A percentile compares a stretch with the other conserved stretches of the same genome.
These are phyloP conservation scores for Candida khao-thaluensis DNA, from an alignment of 805 yeast species.

Conservation along the genomic window DNA sequence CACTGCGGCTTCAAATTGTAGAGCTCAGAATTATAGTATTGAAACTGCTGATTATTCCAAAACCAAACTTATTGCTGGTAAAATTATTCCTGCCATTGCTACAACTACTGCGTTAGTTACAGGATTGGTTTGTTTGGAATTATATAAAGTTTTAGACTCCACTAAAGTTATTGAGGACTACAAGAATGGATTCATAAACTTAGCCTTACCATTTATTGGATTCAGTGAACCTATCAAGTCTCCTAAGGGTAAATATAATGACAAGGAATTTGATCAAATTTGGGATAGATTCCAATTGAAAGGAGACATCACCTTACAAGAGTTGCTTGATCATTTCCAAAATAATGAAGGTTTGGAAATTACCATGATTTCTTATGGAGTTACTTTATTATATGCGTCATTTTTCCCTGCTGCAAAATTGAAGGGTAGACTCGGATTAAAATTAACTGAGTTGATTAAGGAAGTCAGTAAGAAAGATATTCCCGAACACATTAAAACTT, in stretches of 20 bases:
- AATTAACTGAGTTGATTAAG: slow-evolving; percentile 74
- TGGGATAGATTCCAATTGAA: slow-evolving; percentile 92
- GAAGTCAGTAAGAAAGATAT: slow-evolving; percentile 82
- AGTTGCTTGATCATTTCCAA: slow-evolving; percentile 72
- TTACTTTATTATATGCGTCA: slow-evolving; percentile 84
- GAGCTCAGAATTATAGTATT: slow-evolving; percentile 88
- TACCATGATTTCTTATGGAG: slow-evolving; percentile 90
- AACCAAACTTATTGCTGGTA: slow-evolving; percentile 97
- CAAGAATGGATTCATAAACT: slow-evolving; percentile 19
- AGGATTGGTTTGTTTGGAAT: slow-evolving; percentile 88
- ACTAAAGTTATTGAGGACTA: slow-evolving; percentile 48
- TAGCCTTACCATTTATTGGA: slow-evolving; percentile 85
- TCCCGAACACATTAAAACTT: slow-evolving; percentile 66
- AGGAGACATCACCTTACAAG: slow-evolving; percentile 74
- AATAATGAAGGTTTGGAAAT: slow-evolving; percentile 82
- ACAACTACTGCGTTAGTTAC: slow-evolving; percentile 98
- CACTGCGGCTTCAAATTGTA: slow-evolving; percentile 91
- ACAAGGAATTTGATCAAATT: slow-evolving; percentile 76
- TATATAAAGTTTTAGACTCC: slow-evolving; percentile 92
- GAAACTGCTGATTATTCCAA: slow-evolving; percentile 85
- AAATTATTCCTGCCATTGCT: slow-evolving; percentile 98
- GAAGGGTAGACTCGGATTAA: slow-evolving; percentile 68
- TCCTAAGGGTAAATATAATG: slow-evolving; percentile 76
- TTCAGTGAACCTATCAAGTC: slow-evolving; percentile 95
- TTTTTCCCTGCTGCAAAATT: slow-evolving; percentile 91